phyloP scores from a whole-genome alignment of 768 basidiomycete species.

The Boletellus emodensis region DNA sequence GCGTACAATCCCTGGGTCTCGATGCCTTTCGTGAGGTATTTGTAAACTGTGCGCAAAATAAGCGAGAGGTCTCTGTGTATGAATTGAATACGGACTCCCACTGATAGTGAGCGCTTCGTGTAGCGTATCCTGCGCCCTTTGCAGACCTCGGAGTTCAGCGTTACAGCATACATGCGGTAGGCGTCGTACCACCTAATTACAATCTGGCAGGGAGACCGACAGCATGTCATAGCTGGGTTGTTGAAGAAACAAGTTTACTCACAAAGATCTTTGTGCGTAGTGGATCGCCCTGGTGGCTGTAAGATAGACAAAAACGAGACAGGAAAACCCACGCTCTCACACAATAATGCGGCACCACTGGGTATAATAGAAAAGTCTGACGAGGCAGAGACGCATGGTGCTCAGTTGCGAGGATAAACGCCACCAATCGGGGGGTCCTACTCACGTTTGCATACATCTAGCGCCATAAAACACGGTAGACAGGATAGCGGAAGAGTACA shows the following conservation, averaged over 20 bases:
- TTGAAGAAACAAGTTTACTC: background rate
- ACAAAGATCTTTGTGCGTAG: background rate
- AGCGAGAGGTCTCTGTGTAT: too few species aligned
- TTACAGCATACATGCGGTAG: too few species aligned
- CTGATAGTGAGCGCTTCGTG: background rate
- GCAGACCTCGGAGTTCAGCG: background rate
- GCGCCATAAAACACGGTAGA: background rate
- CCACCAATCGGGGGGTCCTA: background rate
- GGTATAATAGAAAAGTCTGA: conserved; percentile 2
- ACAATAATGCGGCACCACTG: background rate
- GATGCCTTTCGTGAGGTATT: background rate
- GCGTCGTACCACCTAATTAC: background rate
- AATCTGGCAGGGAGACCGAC: background rate
- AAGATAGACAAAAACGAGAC: background rate
- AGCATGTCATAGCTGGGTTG: background rate
- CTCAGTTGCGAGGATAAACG: background rate
- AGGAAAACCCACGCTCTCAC: too few species aligned
- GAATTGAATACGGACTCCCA: background rate
- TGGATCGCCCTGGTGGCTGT: background rate
- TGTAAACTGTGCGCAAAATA: background rate
- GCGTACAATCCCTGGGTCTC: too few species aligned
- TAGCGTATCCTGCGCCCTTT: background rate
- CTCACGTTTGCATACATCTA: conserved; percentile 3
- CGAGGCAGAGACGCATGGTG: background rate
- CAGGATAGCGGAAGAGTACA: background rate